Base-by-base conservation (phyloP, 306 rosid genomes). In the Casuarina equisetifolia region DNA sequence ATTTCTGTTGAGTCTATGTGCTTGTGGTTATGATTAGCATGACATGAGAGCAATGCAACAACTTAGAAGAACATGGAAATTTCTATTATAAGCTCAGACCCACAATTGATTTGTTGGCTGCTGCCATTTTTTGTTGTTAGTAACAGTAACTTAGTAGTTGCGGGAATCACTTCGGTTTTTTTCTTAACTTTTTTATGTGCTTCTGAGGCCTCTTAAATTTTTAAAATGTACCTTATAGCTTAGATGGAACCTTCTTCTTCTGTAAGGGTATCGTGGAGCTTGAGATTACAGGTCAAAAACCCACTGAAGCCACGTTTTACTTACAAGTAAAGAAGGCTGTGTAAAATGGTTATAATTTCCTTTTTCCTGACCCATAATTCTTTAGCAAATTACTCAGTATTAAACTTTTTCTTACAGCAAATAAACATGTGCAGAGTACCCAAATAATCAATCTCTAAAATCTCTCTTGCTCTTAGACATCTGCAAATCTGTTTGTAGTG, bases 281-380 rank as follows among this genome's bases (percentile, higher is more conserved):
- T 48, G 13, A 48, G 13, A 13, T 48, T 44, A 13, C 11, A 9
- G 61, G 25, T 54, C 9, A 3, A 54, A 54, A 3, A 54, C 61
- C 32, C 32, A n/a, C 32, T 2, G 7, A 54, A 19, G 5, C 25
- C 17, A 2, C 4, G 15, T 54, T 20, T n/a, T 5, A 54, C 32
- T 54, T n/a, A 54, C 25, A 3, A 54, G 6, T 16, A 48, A 48
- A 48, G 9, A 46, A 9, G 11, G 51, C 11, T 13, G 9, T 48
- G 51, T 48, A 48, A 48, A 51, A 51, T 74, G 58, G 69, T 62
- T 74, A 70, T 43, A 44, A 44, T 39, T 6, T 64, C 15, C 17
- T 52, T 5, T 43, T 48, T 51, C 15, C 40, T 36, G 39, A 62
- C 39, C 12, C 75, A 66, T 57, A 77, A 50, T 74, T 55, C 46